Conservation (phyloP, 2,329 filamentous ascomycete species). For the Penicillium sp. region DNA sequence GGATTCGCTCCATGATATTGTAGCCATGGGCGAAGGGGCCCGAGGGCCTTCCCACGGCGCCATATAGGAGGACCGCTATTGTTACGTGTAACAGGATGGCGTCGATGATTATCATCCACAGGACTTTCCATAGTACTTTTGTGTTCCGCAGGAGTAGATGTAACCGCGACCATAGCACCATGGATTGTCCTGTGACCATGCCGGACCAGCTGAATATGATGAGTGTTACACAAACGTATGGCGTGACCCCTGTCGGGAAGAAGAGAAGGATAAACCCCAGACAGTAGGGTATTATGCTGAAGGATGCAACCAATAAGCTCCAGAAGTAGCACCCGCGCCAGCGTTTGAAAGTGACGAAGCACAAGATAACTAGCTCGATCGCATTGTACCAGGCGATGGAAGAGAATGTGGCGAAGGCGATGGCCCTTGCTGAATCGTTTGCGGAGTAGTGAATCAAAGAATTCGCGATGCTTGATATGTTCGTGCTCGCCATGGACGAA, state of each 20-base stretch:
- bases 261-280: constrained; percentile 46
- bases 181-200: constrained; percentile 39
- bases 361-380: constrained; percentile 33
- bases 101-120: constrained; percentile 46
- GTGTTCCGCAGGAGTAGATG: constrained; percentile 43
- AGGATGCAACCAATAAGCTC: constrained; percentile 43
- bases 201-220: constrained; percentile 41
- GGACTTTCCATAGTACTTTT: constrained; percentile 34
- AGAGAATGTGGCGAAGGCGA: constrained; percentile 17
- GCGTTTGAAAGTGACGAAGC: constrained; percentile 46
- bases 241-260: constrained; percentile 31
- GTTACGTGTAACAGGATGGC: constrained; percentile 42
- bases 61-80: constrained; percentile 39
- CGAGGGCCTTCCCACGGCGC: background rate
- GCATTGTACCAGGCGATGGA: constrained; percentile 25
- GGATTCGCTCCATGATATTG: background rate
- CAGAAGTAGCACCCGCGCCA: constrained; percentile 49
- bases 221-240: constrained; percentile 36
- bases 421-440: background rate
- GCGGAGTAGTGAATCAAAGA: background rate
- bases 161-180: constrained; percentile 42
- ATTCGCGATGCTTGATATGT: background rate
- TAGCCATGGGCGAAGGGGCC: background rate
- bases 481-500: background rate
- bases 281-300: constrained; percentile 40